Base-by-base conservation (phyloP, 257 asterid genomes). In the Nicotiana benthamiana region DNA sequence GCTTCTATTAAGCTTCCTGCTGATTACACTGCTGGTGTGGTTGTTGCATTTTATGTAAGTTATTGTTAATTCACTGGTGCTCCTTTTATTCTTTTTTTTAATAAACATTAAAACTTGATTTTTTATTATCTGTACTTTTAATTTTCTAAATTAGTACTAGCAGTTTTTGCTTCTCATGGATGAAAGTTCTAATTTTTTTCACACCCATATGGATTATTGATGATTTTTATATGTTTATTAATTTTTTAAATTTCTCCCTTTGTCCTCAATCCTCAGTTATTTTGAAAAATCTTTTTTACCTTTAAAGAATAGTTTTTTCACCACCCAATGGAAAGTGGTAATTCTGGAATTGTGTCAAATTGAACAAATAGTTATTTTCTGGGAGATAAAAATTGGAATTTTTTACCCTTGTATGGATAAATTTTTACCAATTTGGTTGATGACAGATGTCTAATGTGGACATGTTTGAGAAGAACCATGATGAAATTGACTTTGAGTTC, bases 31-130 rank as follows among this genome's bases (percentile, higher is more conserved):
- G 97, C 98, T 80, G 98, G 98, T 12, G 98, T 94, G 67, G 98
- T 94, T n/a, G 98, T 94, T 75, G 97, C 98, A 9, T 94, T 94
- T 80, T 94, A 94, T 88, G 98, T 94, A 75, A 91, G 98, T 89
- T 40, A n/a, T 17, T 60, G 34, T 24, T 59, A 67, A 18, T 4
- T n/a, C 27, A 40, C 3, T 51, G 24, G 26, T 9, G 20, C 13
- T 46, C 40, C n/a, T 22, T 68, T 46, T 32, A 59, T 12, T 77
- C 12, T 18, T 27, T 6, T 20, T 80, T 27, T 13, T 18, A 57
- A 63, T n/a, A 36, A 3, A 66, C 15, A 16, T 75, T 36, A 20
- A 52, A 67, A 34, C 43, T 30, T 15, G 36, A 51, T 75, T 63
- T 27, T 20, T 28, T 53, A 40, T 16, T 20, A 20, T 10, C 57